These are phyloP conservation scores for Scedosporium minutisporum DNA, from an alignment of 2,329 filamentous ascomycete species.

Conservation along the genomic window DNA sequence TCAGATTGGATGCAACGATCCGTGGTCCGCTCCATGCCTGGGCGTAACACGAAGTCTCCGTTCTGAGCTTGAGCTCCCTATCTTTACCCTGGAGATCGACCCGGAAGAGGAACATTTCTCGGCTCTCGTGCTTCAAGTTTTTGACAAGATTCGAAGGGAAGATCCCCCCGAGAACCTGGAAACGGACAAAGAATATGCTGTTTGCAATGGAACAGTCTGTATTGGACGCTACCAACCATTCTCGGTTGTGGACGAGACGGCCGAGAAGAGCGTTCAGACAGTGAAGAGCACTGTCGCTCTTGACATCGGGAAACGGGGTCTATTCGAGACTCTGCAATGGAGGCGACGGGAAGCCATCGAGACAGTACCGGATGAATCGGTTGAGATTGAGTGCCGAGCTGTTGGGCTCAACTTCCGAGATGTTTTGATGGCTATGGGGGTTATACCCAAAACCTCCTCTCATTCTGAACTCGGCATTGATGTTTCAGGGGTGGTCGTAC, in stretches of 20 bases:
- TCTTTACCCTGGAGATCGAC: conserved; percentile 21
- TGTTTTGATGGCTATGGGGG: conserved; percentile 15
- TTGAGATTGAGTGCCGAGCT: conserved; percentile 17
- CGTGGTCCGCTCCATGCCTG: conserved; percentile 17
- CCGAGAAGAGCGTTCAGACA: conserved; percentile 3
- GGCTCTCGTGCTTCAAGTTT: conserved; percentile 9
- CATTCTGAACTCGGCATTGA: conserved; percentile 17
- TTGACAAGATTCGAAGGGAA: conserved; percentile 13
- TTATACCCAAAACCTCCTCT: conserved; percentile 11
- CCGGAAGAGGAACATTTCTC: not conserved
- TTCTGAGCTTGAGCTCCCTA: conserved; percentile 16
- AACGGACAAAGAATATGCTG: conserved; percentile 22
- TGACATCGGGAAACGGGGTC: conserved; percentile 13
- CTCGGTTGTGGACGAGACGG: conserved; percentile 14
- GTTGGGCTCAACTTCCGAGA: conserved; percentile 18
- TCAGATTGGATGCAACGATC: conserved; percentile 17
- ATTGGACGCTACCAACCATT: conserved; percentile 19
- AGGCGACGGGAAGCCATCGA: conserved; percentile 10
- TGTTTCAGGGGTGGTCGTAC: conserved; percentile 22
- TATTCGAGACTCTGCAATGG: conserved; percentile 17
- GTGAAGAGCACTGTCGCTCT: conserved; percentile 10
- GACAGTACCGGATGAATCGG: conserved; percentile 9
- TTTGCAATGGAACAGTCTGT: conserved; percentile 16
- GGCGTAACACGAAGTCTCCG: conserved; percentile 20
- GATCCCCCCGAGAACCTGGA: conserved; percentile 13